Conservation (phyloP, 75 land plant species). For the Pinus albicaulis region DNA sequence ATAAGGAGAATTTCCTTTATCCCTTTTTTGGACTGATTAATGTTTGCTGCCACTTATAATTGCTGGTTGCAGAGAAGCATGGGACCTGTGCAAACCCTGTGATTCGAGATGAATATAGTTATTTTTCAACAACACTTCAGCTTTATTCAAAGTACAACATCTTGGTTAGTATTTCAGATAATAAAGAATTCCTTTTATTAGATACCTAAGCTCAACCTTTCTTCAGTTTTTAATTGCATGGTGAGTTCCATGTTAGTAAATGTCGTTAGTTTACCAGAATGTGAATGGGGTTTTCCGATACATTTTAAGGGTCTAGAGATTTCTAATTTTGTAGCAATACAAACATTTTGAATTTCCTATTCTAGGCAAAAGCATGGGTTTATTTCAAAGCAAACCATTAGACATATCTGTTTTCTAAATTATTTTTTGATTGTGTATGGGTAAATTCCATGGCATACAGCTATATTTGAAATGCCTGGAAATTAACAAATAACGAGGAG, state of each 20-base stretch:
- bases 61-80: conserved; percentile 66
- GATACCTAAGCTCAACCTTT: neutral
- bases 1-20: neutral
- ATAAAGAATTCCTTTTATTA: conserved; percentile 1
- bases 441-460: no score
- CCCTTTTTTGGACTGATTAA: neutral
- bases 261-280: neutral
- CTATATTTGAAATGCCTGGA: neutral
- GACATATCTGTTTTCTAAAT: neutral
- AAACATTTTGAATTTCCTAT: neutral
- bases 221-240: neutral
- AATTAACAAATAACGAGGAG: neutral
- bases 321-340: neutral
- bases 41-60: neutral
- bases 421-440: neutral
- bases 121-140: conserved; percentile 50
- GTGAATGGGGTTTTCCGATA: neutral
- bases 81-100: conserved; percentile 69
- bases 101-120: conserved; percentile 53
- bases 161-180: conserved; percentile 40
- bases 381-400: neutral
- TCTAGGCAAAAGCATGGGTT: neutral
- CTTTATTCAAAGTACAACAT: conserved; percentile 60
- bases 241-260: neutral
- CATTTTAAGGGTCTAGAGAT: neutral